These are phyloP conservation scores for Zymoseptoria pseudotritici DNA, from an alignment of 2,329 filamentous ascomycete species.

Conservation along the genomic window DNA sequence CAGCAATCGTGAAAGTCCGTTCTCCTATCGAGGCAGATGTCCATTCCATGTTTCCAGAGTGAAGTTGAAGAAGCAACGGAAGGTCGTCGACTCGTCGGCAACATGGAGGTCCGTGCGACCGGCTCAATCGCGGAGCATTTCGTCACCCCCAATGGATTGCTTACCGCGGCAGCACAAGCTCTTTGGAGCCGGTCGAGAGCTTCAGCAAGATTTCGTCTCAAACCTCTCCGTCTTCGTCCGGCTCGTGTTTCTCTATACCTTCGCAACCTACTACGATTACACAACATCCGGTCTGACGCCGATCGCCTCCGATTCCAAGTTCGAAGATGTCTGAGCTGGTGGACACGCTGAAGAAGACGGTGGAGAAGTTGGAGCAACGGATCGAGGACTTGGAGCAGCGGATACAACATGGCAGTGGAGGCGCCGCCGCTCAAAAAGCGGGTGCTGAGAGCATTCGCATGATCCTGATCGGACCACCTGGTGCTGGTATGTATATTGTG, in stretches of 20 bases:
- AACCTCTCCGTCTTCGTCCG: not conserved
- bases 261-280: not conserved
- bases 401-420: constrained; percentile 41
- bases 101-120: not conserved
- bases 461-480: constrained; percentile 95
- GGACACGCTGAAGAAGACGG: constrained; percentile 63
- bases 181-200: not conserved
- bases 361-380: constrained; percentile 75
- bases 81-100: not conserved
- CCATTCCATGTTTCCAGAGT: not conserved
- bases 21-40: no score
- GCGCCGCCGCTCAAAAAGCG: constrained; percentile 38
- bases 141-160: not conserved
- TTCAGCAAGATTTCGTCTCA: not conserved
- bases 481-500: constrained; percentile 65
- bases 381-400: constrained; percentile 77
- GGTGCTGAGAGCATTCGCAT: constrained; percentile 66
- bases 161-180: not conserved
- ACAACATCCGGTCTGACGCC: constrained; percentile 5
- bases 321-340: constrained; percentile 17
- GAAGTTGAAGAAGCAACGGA: not conserved
- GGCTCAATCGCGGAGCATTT: not conserved
- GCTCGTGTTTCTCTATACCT: not conserved
- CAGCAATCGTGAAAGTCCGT: no score
- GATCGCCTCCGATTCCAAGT: not conserved